Conservation (phyloP, 768 basidiomycete genomes). For the Xerocomellus amylosporus region DNA sequence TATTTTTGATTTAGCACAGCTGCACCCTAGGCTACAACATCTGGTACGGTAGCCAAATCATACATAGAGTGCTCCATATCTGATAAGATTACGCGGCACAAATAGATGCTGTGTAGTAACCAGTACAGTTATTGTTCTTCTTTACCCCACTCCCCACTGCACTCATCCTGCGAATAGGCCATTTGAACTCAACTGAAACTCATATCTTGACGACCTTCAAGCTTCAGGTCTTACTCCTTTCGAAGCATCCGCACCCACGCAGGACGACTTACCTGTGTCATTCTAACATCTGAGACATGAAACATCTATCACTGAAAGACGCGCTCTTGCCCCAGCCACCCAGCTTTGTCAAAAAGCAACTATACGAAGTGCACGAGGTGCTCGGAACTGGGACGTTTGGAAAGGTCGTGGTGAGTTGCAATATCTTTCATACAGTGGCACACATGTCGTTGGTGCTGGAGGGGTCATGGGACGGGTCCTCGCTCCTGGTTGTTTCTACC, state of each 20-base stretch:
- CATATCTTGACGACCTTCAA: not conserved
- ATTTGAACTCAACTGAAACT: not conserved
- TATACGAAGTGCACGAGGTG: conserved; percentile 67
- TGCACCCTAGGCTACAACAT: too few relatives aligned
- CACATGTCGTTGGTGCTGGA: not conserved
- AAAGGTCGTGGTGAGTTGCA: conserved; percentile 70
- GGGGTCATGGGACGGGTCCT: not conserved
- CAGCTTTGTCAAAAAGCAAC: conserved; percentile 83
- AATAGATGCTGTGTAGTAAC: conserved; percentile 18
- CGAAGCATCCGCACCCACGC: not conserved
- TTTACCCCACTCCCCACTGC: not conserved
- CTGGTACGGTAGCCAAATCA: not conserved
- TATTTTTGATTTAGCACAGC: not conserved
- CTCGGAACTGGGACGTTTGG: conserved; percentile 88
- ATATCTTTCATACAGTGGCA: not conserved
- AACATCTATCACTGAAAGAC: conserved; percentile 45
- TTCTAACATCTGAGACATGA: conserved; percentile 20
- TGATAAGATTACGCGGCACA: conserved; percentile 21
- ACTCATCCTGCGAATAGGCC: not conserved
- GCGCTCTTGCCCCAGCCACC: conserved; percentile 78
- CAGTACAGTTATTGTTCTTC: not conserved
- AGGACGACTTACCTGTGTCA: not conserved
- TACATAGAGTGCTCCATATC: not conserved
- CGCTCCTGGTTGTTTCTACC: not conserved
- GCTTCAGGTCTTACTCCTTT: not conserved